A percentile compares a stretch with the other conserved stretches of the same genome.
Conservation (phyloP, 768 basidiomycete species). For the Russula brevipes region DNA sequence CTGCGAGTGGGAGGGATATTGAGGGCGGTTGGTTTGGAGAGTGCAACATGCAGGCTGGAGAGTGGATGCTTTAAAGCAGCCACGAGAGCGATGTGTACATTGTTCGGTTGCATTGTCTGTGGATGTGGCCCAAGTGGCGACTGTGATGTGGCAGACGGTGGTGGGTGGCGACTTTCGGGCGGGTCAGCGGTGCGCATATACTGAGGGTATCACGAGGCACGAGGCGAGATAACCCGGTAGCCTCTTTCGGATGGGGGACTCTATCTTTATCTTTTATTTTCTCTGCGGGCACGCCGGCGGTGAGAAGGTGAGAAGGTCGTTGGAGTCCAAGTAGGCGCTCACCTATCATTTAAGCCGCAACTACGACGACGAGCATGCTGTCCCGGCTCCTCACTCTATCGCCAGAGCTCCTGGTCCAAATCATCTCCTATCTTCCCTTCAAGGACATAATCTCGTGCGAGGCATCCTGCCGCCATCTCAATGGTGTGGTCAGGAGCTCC, state of each 20-base stretch:
- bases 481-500: constrained; percentile 20
- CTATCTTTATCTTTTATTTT: neutral
- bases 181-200: no score
- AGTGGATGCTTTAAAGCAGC: neutral
- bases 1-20: neutral
- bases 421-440: constrained; percentile 20
- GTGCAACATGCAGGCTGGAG: neutral
- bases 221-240: neutral
- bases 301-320: neutral
- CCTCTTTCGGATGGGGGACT: neutral
- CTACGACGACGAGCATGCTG: constrained; percentile 9
- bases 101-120: neutral
- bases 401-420: constrained; percentile 21
- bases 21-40: neutral
- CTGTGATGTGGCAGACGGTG: neutral
- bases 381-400: constrained; percentile 13
- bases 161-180: no score
- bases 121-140: neutral
- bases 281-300: neutral
- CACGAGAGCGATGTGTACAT: neutral
- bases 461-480: constrained; percentile 19
- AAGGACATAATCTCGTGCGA: constrained; percentile 19
- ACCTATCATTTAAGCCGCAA: neutral
- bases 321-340: constrained; percentile 7
- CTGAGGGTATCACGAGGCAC: no score